Base-by-base conservation (phyloP, 176 grass and related monocot species). In the Cenchrus americanus region DNA sequence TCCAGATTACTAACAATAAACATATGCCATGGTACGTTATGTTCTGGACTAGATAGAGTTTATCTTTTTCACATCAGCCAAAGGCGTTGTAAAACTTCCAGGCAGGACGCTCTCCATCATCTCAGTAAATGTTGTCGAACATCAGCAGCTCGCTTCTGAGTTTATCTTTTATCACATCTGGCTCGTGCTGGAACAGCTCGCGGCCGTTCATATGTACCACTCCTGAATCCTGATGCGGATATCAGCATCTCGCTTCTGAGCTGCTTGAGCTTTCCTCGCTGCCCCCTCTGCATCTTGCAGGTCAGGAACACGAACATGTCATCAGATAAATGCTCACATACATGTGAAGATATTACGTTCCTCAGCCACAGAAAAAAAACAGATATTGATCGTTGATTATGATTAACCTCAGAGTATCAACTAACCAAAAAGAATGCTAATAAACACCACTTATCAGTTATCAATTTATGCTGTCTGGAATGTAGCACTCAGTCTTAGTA, bases 51-150 rank as follows among this genome's bases (percentile, higher is more conserved):
- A 34, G n/a, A 34, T 34, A 37, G 34, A 37, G 4, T 37, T 37
- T 37, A 37, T 37, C 32, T 3, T 34, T 34, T 1, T 34, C 34
- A 37, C 34, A 37, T 37, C 34, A 4, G 34, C 34, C 34, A 37
- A 37, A 37, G 34, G 34, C 34, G 34, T 37, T 4, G 1, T 37
- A 37, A 2, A 37, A 37, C 34, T 37, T 37, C 34, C 2, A 37
- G 34, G 34, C 34, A 37, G 34, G 34, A 37, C 34, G 34, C 34
- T 3, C 32, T 34, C 32, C 2, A 34, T 37, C 34, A 37, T 37
- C 41, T 94, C 69, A 97, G 77, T 92, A 97, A 41, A 63, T 85
- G 46, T 92, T 97, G 89, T 92, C 94, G 55, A 97, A 97, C 47
- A 92, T 88, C 90, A 34, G 32, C 90, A 92, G 48, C 32, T 34